Evolutionary conservation across 2,329 filamentous ascomycete species (phyloP), one percentile per base, ranked within the genome.

Genomic region (Chalaropsis ovoidea): DNA sequence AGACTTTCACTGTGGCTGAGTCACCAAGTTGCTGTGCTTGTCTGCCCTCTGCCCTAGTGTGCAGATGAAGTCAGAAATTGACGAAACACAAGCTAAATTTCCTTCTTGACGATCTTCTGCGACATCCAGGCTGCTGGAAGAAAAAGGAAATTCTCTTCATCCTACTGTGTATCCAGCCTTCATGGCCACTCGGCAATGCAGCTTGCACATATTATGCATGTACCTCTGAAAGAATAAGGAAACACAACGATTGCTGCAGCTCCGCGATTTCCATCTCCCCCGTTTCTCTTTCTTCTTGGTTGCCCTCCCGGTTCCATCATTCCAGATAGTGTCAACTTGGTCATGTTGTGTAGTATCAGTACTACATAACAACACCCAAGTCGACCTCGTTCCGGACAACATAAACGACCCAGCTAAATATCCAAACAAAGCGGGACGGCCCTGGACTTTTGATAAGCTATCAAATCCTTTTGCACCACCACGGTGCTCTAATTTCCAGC

Each of bases 401-500:
- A 27, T 39, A 61, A 41, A 61, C 39, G 13, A 43, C 42, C 17
- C 60, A 61, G 17, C 10, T 52, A n/a, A n/a, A n/a, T n/a, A 52
- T 8, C 19, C 7, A 11, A 24, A 52, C 47, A 24, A 39, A 27
- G 47, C 47, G 47, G 47, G 19, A 52, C 47, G 47, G 47, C 47
- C 47, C 47, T 52, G 47, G 19, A 24, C 19, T 52, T 52, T 52
- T 62, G 22, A 61, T 61, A 41, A 49, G 42, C 43, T 45, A 62
- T 35, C 52, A 31, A 43, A 64, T 64, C 49, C 63, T 64, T 31
- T 52, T 45, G 41, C 15, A 31, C 19, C 63, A 60, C 52, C 52
- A 19, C n/a, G 54, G 22, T 27, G 47, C 35, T 60, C 52, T 64
- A 60, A 60, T 64, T 64, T 64, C 15, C 39, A 64, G 13, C 42